Evolutionary conservation across 129 eudicot genomes (phyloP), one percentile per base, ranked within the genome.

Genomic region (Ambrosia trifida): DNA sequence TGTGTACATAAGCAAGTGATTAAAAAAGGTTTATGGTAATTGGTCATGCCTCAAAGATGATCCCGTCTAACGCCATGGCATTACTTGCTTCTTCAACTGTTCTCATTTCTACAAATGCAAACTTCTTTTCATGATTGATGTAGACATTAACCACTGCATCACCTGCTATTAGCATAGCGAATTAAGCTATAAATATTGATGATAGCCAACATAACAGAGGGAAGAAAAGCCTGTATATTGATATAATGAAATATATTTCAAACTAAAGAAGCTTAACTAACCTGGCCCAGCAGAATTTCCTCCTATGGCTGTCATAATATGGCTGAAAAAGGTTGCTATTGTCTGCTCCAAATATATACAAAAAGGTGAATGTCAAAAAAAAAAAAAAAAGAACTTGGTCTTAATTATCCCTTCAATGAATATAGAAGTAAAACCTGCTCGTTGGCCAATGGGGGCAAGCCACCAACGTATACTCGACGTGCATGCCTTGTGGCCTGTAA

Each of bases 101-200:
- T 84, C 97, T 91, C 97, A 91, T 91, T 87, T 91, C 97, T 82
- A 91, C 95, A 91, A 91, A 91, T 36, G 97, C 97, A 80, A 91
- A 91, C 81, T 91, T 91, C 83, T 91, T 91, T 85, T 91, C 97
- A 67, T 91, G 95, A 79, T 91, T 91, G 49, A 91, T 91, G 83
- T 91, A 91, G 69, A 91, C 97, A 78, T 91, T 91, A 45, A 91
- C 86, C 77, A 91, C 95, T 10, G 97, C 91, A 91, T 91, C 97
- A 51, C 97, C 97, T 91, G 77, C 73, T 56, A 70, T 61, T 18
- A 24, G 32, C 38, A 63, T 49, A 65, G 5, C 43, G 6, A 31
- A 61, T 78, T 54, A 75, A 66, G 74, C 49, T 28, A 64, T 10
- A 16, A 53, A 40, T 59, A 51, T 44, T 54, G 5, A 56, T 36